Percentiles rank a stretch among this genome's conserved stretches.
phyloP scores from a whole-genome alignment of 176 grass and related monocot genomes.

The Rhynchospora pubera region DNA sequence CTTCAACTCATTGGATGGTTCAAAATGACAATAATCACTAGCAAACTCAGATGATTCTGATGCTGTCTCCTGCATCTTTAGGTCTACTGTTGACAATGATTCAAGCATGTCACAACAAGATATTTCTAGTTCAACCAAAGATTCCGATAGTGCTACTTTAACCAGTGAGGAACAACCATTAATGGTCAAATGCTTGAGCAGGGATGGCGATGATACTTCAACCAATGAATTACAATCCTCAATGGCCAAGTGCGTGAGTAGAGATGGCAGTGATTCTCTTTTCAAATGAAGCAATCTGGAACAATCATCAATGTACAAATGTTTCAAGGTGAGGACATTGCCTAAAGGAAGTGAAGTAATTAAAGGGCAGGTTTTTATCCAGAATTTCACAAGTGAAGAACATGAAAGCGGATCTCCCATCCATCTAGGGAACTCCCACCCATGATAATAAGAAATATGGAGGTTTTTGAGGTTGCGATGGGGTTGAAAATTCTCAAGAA shows the following conservation, averaged over 20 bases:
- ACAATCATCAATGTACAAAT: not conserved
- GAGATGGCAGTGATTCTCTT: not conserved
- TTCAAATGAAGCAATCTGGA: not conserved
- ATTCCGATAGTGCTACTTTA: not conserved
- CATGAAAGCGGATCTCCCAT: conserved; percentile 9
- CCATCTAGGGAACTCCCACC: not conserved
- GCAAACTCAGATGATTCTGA: not conserved
- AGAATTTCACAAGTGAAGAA: not conserved
- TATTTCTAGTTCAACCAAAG: not conserved
- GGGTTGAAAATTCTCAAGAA: conserved; percentile 1
- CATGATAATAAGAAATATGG: not conserved
- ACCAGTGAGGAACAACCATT: not conserved
- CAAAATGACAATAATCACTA: not conserved
- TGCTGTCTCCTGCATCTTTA: too few species aligned
- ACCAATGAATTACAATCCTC: not conserved
- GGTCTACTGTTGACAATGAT: not conserved
- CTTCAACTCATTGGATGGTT: not conserved
- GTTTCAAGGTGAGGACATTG: not conserved
- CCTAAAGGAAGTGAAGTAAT: not conserved
- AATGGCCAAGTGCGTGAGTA: not conserved
- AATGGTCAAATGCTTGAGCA: too few species aligned
- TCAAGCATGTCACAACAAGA: not conserved
- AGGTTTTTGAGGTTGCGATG: conserved; percentile 8
- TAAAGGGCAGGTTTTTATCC: not conserved
- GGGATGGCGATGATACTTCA: too few species aligned